Evolutionary conservation across 208 protist species (phyloP).

Genomic region (Leishmania lainsoni): DNA sequence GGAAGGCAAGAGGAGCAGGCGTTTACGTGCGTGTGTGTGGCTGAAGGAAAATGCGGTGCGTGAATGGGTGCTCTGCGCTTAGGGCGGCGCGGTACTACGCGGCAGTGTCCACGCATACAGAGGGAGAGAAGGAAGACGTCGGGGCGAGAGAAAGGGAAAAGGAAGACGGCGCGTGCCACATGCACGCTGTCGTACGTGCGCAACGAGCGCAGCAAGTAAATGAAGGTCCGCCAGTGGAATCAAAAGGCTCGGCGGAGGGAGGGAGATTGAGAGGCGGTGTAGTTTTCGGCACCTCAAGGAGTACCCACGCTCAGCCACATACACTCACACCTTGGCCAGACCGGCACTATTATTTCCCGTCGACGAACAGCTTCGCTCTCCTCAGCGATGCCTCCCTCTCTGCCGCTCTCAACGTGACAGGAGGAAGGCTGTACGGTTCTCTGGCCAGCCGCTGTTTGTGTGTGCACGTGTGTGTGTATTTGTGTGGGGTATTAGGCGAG

Average conservation of each 20-base stretch:
- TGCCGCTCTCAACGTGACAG: not conserved
- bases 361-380: not conserved
- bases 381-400: not conserved
- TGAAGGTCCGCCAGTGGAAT: not conserved
- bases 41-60: not conserved
- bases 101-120: not conserved
- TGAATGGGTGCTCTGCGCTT: not conserved
- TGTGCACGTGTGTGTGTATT: not conserved
- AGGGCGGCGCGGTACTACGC: not conserved
- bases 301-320: not conserved
- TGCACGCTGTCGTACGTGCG: not conserved
- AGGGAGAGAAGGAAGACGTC: slow-evolving; percentile 2
- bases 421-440: not conserved
- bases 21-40: not conserved
- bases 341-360: not conserved
- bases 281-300: not conserved
- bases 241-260: not conserved
- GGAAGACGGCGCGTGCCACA: not conserved
- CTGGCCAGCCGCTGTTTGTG: not conserved
- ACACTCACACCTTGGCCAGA: not conserved
- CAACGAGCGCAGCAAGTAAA: not conserved
- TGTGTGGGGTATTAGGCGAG: not conserved
- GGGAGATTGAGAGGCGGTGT: not conserved
- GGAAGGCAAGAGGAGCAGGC: not conserved
- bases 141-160: not conserved